Evolutionary conservation across 2,329 filamentous ascomycete species (phyloP).

Genomic region (Fusarium tupiense): DNA sequence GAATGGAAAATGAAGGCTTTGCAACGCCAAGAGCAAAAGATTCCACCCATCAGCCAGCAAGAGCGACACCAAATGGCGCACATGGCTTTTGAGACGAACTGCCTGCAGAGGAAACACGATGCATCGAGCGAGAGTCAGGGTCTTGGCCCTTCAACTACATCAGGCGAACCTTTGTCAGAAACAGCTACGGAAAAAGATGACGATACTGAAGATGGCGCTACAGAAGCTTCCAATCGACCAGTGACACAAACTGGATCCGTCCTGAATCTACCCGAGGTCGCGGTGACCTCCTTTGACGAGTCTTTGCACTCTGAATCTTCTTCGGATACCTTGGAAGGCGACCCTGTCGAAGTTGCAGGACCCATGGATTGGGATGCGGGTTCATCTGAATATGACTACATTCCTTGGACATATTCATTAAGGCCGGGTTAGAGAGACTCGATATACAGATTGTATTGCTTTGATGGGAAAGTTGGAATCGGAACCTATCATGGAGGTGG

Average conservation of each 20-base stretch:
- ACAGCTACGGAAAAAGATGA: too few relatives aligned
- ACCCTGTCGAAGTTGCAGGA: too few relatives aligned
- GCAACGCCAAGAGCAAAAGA: not conserved
- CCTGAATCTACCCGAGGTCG: not conserved
- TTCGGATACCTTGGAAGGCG: not conserved
- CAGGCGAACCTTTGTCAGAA: too few relatives aligned
- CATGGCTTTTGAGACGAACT: fast-evolving
- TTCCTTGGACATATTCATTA: too few relatives aligned
- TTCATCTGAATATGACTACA: too few relatives aligned
- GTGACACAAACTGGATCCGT: not conserved
- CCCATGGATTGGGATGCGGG: not conserved
- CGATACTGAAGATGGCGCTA: not conserved
- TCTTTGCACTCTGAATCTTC: not conserved
- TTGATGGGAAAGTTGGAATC: not conserved
- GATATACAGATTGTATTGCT: not conserved
- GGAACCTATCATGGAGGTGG: too few relatives aligned
- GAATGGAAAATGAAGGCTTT: not conserved
- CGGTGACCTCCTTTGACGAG: not conserved
- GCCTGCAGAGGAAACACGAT: too few relatives aligned
- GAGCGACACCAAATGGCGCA: not conserved
- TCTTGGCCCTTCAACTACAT: too few relatives aligned
- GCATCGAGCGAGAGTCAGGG: too few relatives aligned
- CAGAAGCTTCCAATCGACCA: not conserved
- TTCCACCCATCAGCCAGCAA: not conserved
- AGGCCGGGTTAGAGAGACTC: not conserved